Base-by-base conservation (phyloP, 495 filamentous ascomycete genomes). In the Sporormia fimetaria region DNA sequence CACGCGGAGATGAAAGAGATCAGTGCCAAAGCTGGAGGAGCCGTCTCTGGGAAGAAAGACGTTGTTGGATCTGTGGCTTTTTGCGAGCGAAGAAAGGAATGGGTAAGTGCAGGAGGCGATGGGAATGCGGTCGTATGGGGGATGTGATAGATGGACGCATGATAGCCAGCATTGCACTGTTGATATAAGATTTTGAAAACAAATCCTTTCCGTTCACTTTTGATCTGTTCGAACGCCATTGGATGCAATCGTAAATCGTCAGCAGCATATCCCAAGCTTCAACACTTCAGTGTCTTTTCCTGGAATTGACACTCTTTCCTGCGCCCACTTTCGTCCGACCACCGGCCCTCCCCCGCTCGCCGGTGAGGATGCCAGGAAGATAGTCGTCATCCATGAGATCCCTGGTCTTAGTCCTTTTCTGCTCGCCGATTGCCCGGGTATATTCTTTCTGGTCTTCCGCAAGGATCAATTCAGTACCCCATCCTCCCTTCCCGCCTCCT, bases 391-490 rank as follows among this genome's bases (percentile, higher is more conserved):
- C 88, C 88, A 98, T 86, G 40, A 94, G 60, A 66, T 94, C 85
- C 44, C 70, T 76, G 57, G 83, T 76, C 56, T 78, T 76, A 39
- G 67, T 65, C 55, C 78, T 76, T 44, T 68, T 69, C 58, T 78
- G 68, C 52, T 76, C 69, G 9, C 67, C 69, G 6, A 71, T 60
- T 44, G 80, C 79, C 44, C 72, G 65, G 26, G 68, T 55, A 58
- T 83, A 96, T 65, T 98, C 92, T 64, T 95, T 93, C 67, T 98
- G 90, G 59, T 98, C 90, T 63, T 94, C 87, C 1, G 88, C 72
- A 2, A 98, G 66, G 33, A 98, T 84, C 45, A 96, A 65, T 9
- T 72, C 72, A 12, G 70, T 71, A 0, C 87, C 87, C 87, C 87
- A 94, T 5, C 83, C 83, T 4, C 76, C 74, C 63, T 93, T 87